A percentile compares a stretch with the other conserved stretches of the same genome.
phyloP scores from a whole-genome alignment of 2,329 filamentous ascomycete genomes.

The Xylaria multiplex region DNA sequence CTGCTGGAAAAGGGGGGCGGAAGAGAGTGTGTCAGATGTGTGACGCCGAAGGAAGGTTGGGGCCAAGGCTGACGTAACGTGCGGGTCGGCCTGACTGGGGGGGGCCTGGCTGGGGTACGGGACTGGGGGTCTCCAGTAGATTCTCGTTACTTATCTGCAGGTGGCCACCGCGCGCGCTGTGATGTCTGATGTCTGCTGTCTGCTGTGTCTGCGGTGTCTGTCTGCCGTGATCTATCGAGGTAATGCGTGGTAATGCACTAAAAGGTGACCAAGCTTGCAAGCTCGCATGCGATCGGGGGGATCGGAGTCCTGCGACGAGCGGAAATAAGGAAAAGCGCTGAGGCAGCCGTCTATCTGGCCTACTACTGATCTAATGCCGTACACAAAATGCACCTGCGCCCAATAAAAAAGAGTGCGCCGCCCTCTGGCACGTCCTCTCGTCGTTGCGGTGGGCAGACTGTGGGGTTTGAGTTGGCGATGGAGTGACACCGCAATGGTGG shows the following conservation, averaged over 20 bases:
- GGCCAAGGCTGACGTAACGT: slow-evolving; percentile 50
- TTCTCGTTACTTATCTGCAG: slow-evolving; percentile 27
- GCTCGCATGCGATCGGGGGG: slow-evolving; percentile 34
- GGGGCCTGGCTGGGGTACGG: not conserved
- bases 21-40: slow-evolving; percentile 41
- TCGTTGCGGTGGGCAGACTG: slow-evolving; percentile 10
- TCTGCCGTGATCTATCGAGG: not conserved
- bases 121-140: slow-evolving; percentile 27
- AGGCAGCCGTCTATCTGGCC: slow-evolving; percentile 23
- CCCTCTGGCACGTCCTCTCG: not conserved
- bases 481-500: slow-evolving; percentile 37
- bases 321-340: slow-evolving; percentile 9
- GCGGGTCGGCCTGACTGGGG: slow-evolving; percentile 20
- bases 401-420: slow-evolving; percentile 26
- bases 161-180: slow-evolving; percentile 6
- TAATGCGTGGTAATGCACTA: not conserved
- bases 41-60: slow-evolving; percentile 42
- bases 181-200: too few relatives aligned
- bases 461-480: slow-evolving; percentile 21
- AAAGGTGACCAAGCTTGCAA: slow-evolving; percentile 18
- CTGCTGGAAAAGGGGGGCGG: slow-evolving; percentile 37
- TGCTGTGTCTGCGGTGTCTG: too few relatives aligned
- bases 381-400: slow-evolving; percentile 27
- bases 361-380: slow-evolving; percentile 9
- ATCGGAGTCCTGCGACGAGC: slow-evolving; percentile 22